Conservation (phyloP, 2,329 filamentous ascomycete species). For the Cladophialophora carrionii region DNA sequence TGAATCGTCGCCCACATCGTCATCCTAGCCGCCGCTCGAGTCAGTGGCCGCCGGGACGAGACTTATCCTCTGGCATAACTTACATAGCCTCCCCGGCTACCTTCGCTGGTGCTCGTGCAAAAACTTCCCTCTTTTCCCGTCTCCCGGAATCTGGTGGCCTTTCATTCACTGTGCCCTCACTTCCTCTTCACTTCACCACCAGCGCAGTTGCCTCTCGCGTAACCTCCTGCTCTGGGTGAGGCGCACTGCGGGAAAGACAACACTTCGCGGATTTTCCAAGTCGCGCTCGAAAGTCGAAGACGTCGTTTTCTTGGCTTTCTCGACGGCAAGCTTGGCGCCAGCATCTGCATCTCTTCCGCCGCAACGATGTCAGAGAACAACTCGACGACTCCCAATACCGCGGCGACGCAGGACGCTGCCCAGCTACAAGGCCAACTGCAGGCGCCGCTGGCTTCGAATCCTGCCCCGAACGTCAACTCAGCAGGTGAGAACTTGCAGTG, state of each 20-base stretch:
- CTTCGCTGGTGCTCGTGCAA: constrained; percentile 10
- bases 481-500: constrained; percentile 53
- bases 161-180: constrained; percentile 17
- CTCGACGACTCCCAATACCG: constrained; percentile 23
- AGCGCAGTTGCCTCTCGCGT: constrained; percentile 3
- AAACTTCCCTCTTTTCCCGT: constrained; percentile 17
- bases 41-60: neutral
- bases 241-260: neutral
- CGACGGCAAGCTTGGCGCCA: constrained; percentile 18
- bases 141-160: constrained; percentile 8
- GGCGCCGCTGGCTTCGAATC: constrained; percentile 25
- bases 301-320: constrained; percentile 13
- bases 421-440: constrained; percentile 33
- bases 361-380: constrained; percentile 24
- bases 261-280: constrained; percentile 20
- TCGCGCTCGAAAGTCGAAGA: constrained; percentile 4
- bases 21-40: neutral
- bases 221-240: constrained; percentile 2
- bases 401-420: constrained; percentile 31
- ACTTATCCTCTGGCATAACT: neutral
- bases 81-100: constrained; percentile 14
- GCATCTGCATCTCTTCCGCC: neutral
- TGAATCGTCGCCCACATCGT: constrained; percentile 2
- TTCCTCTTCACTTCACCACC: constrained; percentile 12
- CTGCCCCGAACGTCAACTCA: constrained; percentile 36